Base-by-base conservation (phyloP, 768 basidiomycete genomes). In the Steccherinum ochraceum region DNA sequence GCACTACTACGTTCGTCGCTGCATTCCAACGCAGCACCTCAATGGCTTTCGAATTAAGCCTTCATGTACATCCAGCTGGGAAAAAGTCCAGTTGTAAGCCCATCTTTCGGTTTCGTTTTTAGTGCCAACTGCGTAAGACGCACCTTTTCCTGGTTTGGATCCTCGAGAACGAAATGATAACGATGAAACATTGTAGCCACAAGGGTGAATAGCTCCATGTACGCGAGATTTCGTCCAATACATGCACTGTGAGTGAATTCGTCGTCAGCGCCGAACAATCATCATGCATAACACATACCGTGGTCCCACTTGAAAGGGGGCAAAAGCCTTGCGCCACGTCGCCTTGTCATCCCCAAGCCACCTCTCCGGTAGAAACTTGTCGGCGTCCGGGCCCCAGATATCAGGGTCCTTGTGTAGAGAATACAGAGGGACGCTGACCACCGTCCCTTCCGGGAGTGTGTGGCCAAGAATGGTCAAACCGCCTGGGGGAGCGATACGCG, bases 291-390 rank as follows among this genome's bases (percentile, higher is more conserved):
- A 27, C 4, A 48, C 54, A 35, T 20, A 52, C 55, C 51, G 48
- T 41, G 54, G 50, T 7, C 54, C 58, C 18, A 59, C 24, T 0
- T 50, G 54, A 45, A 56, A 58, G 12, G 57, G 55, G 1, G 53
- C 52, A 30, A 59, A 59, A 3, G 43, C 24, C 24, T 45, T 42
- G 27, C 26, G 19, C 55, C 54, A 48, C 27, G 25, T 25, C 7
- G 49, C 42, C 19, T 24, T 43, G 30, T 54, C 51, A 10, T 46
- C 60, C n/a, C 63, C 58, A 4, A 64, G 45, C 67, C 67, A 68
- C 1, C 66, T 54, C 40, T 65, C 65, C 2, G 65, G 66, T 12
- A 60, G 40, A 52, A 61, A 68, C 13, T 5, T 24, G 45, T 46
- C 45, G 10, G 23, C 45, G 18, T 46, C 45, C 5, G 20, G n/a